Evolutionary conservation across 2,329 filamentous ascomycete species (phyloP), one percentile per base, ranked within the genome.

Genomic region (Alternaria metachromatica): DNA sequence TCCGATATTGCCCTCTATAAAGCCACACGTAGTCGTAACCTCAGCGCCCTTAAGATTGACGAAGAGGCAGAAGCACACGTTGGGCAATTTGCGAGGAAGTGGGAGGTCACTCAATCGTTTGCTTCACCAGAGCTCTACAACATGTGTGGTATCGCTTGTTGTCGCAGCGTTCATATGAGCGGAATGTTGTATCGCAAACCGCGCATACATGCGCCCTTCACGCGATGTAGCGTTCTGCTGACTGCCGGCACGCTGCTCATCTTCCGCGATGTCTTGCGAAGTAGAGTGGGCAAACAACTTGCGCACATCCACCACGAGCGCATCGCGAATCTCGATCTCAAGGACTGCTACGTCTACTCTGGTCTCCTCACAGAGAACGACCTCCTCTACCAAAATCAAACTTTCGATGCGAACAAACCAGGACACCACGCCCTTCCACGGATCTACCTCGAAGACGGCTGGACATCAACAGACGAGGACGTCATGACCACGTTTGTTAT

Each of bases 401-500:
- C 88, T 0, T 89, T 90, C 65, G 88, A 90, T 72, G 85, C 83
- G 55, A 89, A 89, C 65, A 84, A 84, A 43, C 88, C 88, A 0
- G 87, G 88, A 13, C 84, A 86, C 58, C 84, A 86, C 62, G 85
- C 87, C 3, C 77, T 90, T 10, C 88, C 88, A 3, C 81, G 87
- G 3, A 84, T 89, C 5, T 90, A 89, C 70, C 83, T 86, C 30
- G 83, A 87, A 56, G 87, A 90, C 65, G 83, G 83, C 18, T 89
- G 87, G 85, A 90, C 87, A 20, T 86, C 83, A 25, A 85, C 84
- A 0, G 88, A 90, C 67, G 88, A 90, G 70, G 88, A 90, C 69
- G 85, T 86, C n/a, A 88, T 88, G 80, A 89, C 87, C 0, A 88
- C 86, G 3, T 90, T 90, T 72, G 88, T 90, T n/a, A 81, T 90